Percentiles rank a stretch among this genome's conserved stretches.
phyloP scores from a whole-genome alignment of 2,329 filamentous ascomycete genomes.

The Colletotrichum paranaense region DNA sequence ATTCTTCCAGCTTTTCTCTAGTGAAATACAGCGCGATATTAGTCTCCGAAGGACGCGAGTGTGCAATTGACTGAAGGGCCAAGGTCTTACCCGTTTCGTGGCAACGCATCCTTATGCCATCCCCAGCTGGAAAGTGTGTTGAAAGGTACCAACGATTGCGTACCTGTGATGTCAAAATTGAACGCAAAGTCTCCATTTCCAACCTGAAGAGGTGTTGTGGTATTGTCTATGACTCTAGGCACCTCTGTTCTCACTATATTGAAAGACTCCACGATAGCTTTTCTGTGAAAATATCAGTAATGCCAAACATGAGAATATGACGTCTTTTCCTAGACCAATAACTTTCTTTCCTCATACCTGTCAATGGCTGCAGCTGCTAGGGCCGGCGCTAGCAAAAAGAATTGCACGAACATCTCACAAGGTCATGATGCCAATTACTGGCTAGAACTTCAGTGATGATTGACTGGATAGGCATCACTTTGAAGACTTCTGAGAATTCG shows the following conservation, averaged over 20 bases:
- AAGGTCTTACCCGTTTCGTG: constrained; percentile 42
- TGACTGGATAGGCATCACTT: not conserved
- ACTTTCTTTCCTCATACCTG: not conserved
- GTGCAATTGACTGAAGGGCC: too few species aligned
- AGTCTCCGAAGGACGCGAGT: too few species aligned
- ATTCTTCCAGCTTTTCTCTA: too few species aligned
- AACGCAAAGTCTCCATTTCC: constrained; percentile 63
- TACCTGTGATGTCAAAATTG: constrained; percentile 56
- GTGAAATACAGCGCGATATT: too few species aligned
- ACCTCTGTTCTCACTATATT: too few species aligned
- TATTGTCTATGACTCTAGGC: too few species aligned
- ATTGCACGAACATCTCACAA: not conserved
- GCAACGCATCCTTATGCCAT: constrained; percentile 61
- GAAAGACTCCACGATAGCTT: not conserved
- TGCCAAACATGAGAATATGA: not conserved
- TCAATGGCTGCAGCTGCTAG: not conserved
- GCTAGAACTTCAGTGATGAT: too few species aligned
- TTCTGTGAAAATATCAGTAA: not conserved
- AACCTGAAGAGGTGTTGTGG: constrained; percentile 50
- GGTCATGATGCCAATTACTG: not conserved
- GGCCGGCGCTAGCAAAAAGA: not conserved
- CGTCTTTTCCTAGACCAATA: not conserved
- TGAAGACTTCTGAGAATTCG: not conserved
- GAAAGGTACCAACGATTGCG: constrained; percentile 56
- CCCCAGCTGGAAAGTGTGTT: constrained; percentile 59